Evolutionary conservation across 345 rosid genomes (phyloP).

Genomic region (Arabidopsis arenosa): DNA sequence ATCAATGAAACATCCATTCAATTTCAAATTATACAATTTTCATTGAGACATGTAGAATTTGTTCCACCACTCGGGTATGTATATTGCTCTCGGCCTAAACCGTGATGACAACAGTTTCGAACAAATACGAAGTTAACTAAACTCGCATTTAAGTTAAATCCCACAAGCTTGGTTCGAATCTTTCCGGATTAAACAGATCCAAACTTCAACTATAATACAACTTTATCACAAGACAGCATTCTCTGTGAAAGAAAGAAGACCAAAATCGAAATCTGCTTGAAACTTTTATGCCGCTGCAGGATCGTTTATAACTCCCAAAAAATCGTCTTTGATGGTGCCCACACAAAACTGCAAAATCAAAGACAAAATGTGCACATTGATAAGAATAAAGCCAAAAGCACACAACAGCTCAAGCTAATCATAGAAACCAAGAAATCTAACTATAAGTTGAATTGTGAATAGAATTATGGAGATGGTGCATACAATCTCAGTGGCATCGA

Average conservation of each 20-base stretch:
- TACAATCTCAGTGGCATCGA: slow-evolving; percentile 92
- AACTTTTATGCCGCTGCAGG: slow-evolving; percentile 61
- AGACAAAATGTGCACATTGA: neutral
- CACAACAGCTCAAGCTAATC: neutral
- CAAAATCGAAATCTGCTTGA: slow-evolving; percentile 11
- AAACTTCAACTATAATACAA: slow-evolving; percentile 21
- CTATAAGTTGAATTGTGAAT: slow-evolving; percentile 14
- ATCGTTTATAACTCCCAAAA: slow-evolving; percentile 93
- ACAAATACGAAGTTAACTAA: slow-evolving; percentile 15
- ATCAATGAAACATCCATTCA: neutral
- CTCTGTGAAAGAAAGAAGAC: slow-evolving; percentile 17
- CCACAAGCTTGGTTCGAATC: slow-evolving; percentile 12
- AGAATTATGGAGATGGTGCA: slow-evolving; percentile 31
- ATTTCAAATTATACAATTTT: neutral
- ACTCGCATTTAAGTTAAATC: neutral
- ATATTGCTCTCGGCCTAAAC: neutral
- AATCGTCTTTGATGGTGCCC: slow-evolving; percentile 92
- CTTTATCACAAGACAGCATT: slow-evolving; percentile 13
- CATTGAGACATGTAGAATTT: neutral
- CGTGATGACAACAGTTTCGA: slow-evolving; percentile 1
- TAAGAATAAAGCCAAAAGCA: slow-evolving; percentile 4
- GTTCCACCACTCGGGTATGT: neutral
- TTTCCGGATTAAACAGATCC: neutral
- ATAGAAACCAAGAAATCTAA: neutral
- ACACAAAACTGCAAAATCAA: slow-evolving; percentile 79